phyloP scores from a whole-genome alignment of 352 stramenopile genomes.

The Elongisporangium anandrum region DNA sequence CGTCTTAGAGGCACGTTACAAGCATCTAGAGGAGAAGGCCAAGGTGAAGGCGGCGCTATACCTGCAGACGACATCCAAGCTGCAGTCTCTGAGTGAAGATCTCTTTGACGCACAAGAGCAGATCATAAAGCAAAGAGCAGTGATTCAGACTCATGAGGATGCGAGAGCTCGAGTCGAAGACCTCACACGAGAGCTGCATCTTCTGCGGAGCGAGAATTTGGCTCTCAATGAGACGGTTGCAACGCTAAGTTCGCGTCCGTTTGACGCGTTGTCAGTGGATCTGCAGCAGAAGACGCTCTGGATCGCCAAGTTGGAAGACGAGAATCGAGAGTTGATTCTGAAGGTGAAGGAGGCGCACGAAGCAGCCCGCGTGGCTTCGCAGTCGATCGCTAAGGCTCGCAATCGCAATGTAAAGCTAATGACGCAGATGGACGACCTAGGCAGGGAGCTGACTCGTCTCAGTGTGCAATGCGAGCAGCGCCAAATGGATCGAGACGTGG shows the following conservation, averaged over 20 bases:
- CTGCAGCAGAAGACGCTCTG: constrained; percentile 39
- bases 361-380: constrained; percentile 9
- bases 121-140: constrained; percentile 26
- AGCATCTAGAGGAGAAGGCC: constrained; percentile 34
- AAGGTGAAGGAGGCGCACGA: constrained; percentile 12
- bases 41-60: constrained; percentile 34
- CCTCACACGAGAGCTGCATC: constrained; percentile 39
- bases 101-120: constrained; percentile 43
- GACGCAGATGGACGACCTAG: constrained; percentile 22
- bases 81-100: constrained; percentile 35
- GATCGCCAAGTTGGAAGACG: constrained; percentile 43
- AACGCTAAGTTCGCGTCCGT: constrained; percentile 45
- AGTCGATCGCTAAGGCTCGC: constrained; percentile 9
- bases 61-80: constrained; percentile 20
- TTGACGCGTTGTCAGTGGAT: constrained; percentile 35
- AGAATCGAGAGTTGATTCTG: constrained; percentile 13
- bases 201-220: constrained; percentile 49
- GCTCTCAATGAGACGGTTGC: constrained; percentile 43
- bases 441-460: constrained; percentile 6
- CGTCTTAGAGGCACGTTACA: constrained; percentile 49
- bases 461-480: constrained; percentile 25
- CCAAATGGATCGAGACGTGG: constrained; percentile 42
- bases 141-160: constrained; percentile 32
- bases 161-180: constrained; percentile 21
- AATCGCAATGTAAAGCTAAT: constrained; percentile 13